Conservation (phyloP, 2,329 filamentous ascomycete species). For the Paraconiothyrium sp. region DNA sequence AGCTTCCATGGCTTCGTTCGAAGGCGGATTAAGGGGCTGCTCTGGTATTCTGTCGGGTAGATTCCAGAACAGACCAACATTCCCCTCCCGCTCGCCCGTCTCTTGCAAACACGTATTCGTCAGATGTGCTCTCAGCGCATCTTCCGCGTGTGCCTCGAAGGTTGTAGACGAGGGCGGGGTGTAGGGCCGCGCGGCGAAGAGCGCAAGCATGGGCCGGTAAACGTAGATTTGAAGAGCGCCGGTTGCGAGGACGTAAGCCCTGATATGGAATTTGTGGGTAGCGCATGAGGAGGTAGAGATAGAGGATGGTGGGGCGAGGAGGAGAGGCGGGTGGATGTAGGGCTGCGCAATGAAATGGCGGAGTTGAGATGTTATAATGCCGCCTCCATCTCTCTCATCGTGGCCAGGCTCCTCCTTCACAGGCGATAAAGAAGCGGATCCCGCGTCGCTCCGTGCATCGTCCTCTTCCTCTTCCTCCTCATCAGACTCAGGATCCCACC, state of each 20-base stretch:
- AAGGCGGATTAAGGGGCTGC: slow-evolving; percentile 23
- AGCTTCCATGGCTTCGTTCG: neutral
- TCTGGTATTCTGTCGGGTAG: slow-evolving; percentile 56
- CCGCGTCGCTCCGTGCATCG: slow-evolving; percentile 32
- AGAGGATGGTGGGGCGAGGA: slow-evolving; percentile 62
- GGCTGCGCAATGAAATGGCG: slow-evolving; percentile 96
- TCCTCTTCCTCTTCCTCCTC: slow-evolving; percentile 61
- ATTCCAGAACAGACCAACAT: slow-evolving; percentile 79
- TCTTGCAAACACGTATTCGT: slow-evolving; percentile 96
- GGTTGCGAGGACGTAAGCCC: slow-evolving; percentile 85
- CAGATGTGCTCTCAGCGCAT: slow-evolving; percentile 75
- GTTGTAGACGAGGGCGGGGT: slow-evolving; percentile 64
- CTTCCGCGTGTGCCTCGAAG: slow-evolving; percentile 30
- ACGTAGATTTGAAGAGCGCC: slow-evolving; percentile 85
- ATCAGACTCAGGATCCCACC: slow-evolving; percentile 81
- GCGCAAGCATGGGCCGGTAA: slow-evolving; percentile 88
- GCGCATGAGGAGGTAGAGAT: slow-evolving; percentile 1
- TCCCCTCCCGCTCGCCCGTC: slow-evolving; percentile 63
- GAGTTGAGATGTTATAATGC: slow-evolving; percentile 86
- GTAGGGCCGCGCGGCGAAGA: slow-evolving; percentile 85
- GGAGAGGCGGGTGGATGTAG: slow-evolving; percentile 88
- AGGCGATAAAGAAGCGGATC: slow-evolving; percentile 32
- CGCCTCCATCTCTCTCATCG: slow-evolving; percentile 50
- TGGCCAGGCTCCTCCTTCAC: slow-evolving; percentile 45
- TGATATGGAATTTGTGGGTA: slow-evolving; percentile 90